These are phyloP conservation scores for Gryganskiella cystojenkinii DNA, from an alignment of 192 early-diverging fungal genomes.

Conservation along the genomic window DNA sequence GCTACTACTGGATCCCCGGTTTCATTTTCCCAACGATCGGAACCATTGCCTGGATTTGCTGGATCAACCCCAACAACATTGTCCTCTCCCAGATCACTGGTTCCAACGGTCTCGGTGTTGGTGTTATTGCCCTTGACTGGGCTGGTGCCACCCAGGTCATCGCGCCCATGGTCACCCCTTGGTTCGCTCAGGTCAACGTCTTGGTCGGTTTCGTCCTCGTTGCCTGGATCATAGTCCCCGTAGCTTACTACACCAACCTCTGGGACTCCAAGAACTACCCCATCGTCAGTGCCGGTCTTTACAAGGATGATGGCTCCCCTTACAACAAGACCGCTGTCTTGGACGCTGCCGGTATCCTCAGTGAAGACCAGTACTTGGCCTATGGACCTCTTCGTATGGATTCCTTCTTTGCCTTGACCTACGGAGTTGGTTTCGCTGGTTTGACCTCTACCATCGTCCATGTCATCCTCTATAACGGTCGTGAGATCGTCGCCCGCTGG, in stretches of 20 bases:
- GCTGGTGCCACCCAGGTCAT: conserved; percentile 49
- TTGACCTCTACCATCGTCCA: conserved; percentile 58
- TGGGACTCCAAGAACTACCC: conserved; percentile 62
- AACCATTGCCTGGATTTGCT: conserved; percentile 49
- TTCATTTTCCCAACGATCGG: conserved; percentile 56
- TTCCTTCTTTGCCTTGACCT: conserved; percentile 63
- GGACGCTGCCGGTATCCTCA: conserved; percentile 33
- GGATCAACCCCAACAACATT: conserved; percentile 35
- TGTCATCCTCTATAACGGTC: conserved; percentile 68
- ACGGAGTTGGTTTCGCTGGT: conserved; percentile 59
- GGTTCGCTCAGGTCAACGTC: conserved; percentile 72
- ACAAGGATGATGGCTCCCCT: conserved; percentile 29
- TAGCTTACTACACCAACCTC: conserved; percentile 71
- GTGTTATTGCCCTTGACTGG: conserved; percentile 82
- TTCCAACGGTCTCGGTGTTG: conserved; percentile 73
- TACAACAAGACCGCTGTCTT: conserved; percentile 45
- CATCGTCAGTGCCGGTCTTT: conserved; percentile 52
- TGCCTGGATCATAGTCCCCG: conserved; percentile 77
- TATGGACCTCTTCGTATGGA: conserved; percentile 64
- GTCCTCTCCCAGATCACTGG: conserved; percentile 54
- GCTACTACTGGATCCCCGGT: conserved; percentile 61
- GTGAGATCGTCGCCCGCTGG: conserved; percentile 61
- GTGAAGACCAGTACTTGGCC: conserved; percentile 49
- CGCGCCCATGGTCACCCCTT: conserved; percentile 54
- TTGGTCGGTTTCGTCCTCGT: conserved; percentile 69